These are phyloP conservation scores for Phoma sp. DNA, from an alignment of 2,329 filamentous ascomycete species.

Conservation along the genomic window DNA sequence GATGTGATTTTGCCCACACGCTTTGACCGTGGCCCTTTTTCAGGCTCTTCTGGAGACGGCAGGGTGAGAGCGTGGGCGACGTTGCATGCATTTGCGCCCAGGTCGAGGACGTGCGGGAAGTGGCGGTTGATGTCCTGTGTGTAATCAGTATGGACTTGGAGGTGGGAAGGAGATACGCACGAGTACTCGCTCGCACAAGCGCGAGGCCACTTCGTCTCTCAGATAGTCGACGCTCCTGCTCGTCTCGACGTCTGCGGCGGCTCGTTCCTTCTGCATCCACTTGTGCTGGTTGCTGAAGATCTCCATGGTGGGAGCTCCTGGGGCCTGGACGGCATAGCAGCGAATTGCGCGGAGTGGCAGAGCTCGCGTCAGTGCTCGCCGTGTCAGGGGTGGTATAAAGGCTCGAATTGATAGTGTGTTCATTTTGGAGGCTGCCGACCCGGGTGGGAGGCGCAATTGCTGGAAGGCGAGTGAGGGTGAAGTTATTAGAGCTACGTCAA, in stretches of 20 bases:
- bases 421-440: conserved; percentile 27
- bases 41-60: conserved; percentile 66
- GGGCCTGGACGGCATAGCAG: conserved; percentile 78
- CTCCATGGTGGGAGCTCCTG: conserved; percentile 79
- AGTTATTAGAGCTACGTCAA: conserved; percentile 19
- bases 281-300: conserved; percentile 92
- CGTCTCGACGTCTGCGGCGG: conserved; percentile 71
- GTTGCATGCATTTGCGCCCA: conserved; percentile 96
- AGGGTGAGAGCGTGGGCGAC: conserved; percentile 79
- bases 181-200: conserved; percentile 84
- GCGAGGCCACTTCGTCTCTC: conserved; percentile 86
- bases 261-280: conserved; percentile 89
- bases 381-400: conserved; percentile 45
- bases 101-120: conserved; percentile 85
- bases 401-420: conserved; percentile 43
- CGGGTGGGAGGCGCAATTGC: neutral
- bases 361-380: conserved; percentile 33
- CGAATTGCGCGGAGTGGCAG: conserved; percentile 47
- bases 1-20: conserved; percentile 79
- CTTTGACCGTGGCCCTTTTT: conserved; percentile 71
- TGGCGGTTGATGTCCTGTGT: conserved; percentile 88
- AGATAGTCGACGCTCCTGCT: conserved; percentile 90
- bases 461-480: neutral
- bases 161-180: conserved; percentile 53
- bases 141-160: conserved; percentile 15